Percentiles rank a stretch among this genome's conserved stretches.
Evolutionary conservation across 805 yeast species (phyloP).

Genomic region (Starmerella gropengiesseri): DNA sequence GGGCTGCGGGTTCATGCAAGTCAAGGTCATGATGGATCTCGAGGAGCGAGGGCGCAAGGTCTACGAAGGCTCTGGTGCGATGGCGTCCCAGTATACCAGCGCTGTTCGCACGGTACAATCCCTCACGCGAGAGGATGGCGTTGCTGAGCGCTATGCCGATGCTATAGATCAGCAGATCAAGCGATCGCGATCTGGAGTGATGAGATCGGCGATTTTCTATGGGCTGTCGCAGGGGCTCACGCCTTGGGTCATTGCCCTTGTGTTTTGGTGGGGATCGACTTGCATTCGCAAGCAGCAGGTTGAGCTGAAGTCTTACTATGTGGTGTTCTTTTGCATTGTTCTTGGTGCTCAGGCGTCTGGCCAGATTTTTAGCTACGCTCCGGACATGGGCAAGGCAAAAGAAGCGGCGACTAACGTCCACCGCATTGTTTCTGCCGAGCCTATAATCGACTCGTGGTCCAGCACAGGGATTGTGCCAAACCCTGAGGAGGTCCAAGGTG

Average conservation of each 20-base stretch:
- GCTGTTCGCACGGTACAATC: conserved; percentile 36
- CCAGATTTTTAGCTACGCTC: conserved; percentile 33
- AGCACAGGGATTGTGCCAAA: conserved; percentile 27
- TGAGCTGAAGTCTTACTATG: conserved; percentile 30
- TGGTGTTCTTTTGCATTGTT: conserved; percentile 32
- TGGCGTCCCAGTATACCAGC: conserved; percentile 33
- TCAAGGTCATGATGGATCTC: conserved; percentile 28
- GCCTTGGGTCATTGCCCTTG: conserved; percentile 34
- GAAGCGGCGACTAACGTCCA: conserved; percentile 30
- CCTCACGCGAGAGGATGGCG: conserved; percentile 34
- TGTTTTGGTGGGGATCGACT: conserved; percentile 37
- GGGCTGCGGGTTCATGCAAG: conserved; percentile 33
- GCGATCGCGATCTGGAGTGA: conserved; percentile 24
- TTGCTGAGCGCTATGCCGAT: conserved; percentile 26
- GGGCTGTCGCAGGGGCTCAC: conserved; percentile 33
- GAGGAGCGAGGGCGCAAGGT: conserved; percentile 32
- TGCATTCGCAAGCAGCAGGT: conserved; percentile 28
- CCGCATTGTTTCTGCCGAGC: conserved; percentile 28
- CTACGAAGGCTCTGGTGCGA: conserved; percentile 33
- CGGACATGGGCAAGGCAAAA: conserved; percentile 36
- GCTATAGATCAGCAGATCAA: conserved; percentile 27
- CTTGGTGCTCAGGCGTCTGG: conserved; percentile 38
- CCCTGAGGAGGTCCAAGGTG: conserved; percentile 35
- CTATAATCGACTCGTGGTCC: conserved; percentile 29
- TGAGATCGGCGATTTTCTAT: conserved; percentile 30